A percentile compares a stretch with the other conserved stretches of the same genome.
Conservation (phyloP, 768 basidiomycete species). For the Mycena galericulata region DNA sequence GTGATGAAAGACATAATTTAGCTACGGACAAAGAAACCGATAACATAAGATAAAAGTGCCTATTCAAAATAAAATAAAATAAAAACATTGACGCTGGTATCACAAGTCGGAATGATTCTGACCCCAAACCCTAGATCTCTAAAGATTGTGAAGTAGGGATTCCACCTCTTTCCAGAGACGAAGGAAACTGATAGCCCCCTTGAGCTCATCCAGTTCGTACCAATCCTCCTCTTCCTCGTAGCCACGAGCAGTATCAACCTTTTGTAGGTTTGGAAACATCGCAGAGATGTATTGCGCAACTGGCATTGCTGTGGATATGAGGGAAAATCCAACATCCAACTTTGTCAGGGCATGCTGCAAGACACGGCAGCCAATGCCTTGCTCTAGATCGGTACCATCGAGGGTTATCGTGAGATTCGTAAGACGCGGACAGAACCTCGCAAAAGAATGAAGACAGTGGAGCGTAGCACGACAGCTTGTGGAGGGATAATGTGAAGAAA, state of each 20-base stretch:
- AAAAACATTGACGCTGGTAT: too few species aligned
- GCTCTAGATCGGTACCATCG: too few species aligned
- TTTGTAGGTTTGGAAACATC: constrained; percentile 11
- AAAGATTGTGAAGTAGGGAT: too few species aligned
- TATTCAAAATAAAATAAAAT: too few species aligned
- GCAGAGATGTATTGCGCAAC: constrained; percentile 19
- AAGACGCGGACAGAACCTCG: constrained; percentile 13
- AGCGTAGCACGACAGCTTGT: not conserved
- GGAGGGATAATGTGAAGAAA: not conserved
- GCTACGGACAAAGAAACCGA: too few species aligned
- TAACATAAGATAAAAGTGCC: too few species aligned
- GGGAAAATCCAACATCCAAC: constrained; percentile 13
- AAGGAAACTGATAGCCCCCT: constrained; percentile 10
- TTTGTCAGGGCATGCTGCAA: constrained; percentile 7
- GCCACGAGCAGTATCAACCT: constrained; percentile 1
- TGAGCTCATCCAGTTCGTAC: not conserved
- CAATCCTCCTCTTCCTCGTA: constrained; percentile 1
- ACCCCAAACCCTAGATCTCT: too few species aligned
- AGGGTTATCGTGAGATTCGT: not conserved
- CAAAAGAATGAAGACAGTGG: constrained; percentile 11
- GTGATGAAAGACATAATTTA: too few species aligned
- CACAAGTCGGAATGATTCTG: too few species aligned
- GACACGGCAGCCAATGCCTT: too few species aligned
- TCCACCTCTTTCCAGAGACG: constrained; percentile 20
- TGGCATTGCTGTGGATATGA: constrained; percentile 10